Conservation (phyloP, 1,284 basidiomycete genomes). For the Puccinia novopanici region DNA sequence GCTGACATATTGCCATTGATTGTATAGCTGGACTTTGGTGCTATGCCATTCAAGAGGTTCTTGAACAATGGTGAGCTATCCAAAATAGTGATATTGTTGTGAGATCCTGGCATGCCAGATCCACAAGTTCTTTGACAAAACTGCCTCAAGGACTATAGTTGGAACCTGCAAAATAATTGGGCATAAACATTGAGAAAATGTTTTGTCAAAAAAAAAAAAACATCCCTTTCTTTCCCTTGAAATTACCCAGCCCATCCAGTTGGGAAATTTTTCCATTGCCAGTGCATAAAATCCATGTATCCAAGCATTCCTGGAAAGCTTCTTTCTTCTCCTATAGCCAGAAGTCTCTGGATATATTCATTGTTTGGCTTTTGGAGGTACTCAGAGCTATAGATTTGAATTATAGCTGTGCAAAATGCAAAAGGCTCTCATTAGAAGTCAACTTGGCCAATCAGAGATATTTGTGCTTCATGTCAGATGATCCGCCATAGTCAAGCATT, state of each 20-base stretch:
- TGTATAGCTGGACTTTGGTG: not conserved
- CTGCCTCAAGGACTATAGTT: not conserved
- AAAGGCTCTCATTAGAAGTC: too few species aligned
- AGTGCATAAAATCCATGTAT: not conserved
- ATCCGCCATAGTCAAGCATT: conserved; percentile 1
- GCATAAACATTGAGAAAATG: too few species aligned
- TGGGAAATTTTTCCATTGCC: too few species aligned
- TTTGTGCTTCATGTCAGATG: not conserved
- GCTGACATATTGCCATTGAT: conserved; percentile 9
- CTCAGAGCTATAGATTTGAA: not conserved
- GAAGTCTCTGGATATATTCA: not conserved
- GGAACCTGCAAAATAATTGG: not conserved
- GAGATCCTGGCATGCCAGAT: conserved; percentile 13
- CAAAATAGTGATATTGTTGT: too few species aligned
- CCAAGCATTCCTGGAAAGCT: conserved; percentile 13
- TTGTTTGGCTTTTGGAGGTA: not conserved
- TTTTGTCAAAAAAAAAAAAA: too few species aligned
- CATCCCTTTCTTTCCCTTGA: too few species aligned
- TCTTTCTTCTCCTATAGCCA: not conserved
- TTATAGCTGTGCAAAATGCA: not conserved
- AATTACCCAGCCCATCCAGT: too few species aligned
- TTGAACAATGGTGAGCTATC: not conserved
- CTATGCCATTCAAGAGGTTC: not conserved
- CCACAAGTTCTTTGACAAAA: not conserved
- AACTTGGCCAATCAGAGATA: not conserved